A percentile compares a stretch with the other conserved stretches of the same genome.
phyloP scores from a whole-genome alignment of 2,329 filamentous ascomycete species.

The Fusarium buxicola region DNA sequence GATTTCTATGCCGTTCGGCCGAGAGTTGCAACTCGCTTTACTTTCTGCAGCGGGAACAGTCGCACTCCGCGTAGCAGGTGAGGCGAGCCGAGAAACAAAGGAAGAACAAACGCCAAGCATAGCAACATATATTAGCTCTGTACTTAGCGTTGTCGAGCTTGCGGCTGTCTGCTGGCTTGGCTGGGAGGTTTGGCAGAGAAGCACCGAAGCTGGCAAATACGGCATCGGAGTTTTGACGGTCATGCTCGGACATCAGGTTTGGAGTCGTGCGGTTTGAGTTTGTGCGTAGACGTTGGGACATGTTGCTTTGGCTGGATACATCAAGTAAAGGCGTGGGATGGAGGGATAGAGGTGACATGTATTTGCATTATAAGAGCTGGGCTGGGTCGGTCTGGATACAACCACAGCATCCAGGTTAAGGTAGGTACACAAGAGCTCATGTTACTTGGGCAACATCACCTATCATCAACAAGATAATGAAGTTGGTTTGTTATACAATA shows the following conservation, averaged over 20 bases:
- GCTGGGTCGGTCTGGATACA: background rate
- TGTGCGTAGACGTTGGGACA: constrained; percentile 1
- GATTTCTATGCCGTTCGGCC: constrained; percentile 39
- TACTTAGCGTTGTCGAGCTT: constrained; percentile 49
- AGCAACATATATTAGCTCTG: constrained; percentile 42
- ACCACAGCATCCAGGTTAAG: background rate
- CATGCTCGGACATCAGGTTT: constrained; percentile 51
- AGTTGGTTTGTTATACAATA: background rate
- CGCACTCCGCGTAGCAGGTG: constrained; percentile 48
- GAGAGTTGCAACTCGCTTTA: constrained; percentile 45
- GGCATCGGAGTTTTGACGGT: constrained; percentile 46
- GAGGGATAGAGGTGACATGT: background rate
- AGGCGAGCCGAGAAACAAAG: constrained; percentile 34
- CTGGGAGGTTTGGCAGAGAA: constrained; percentile 47
- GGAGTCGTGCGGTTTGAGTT: constrained; percentile 38
- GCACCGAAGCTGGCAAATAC: constrained; percentile 40
- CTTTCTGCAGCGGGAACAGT: constrained; percentile 47
- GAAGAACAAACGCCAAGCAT: constrained; percentile 30
- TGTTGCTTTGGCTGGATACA: constrained; percentile 20
- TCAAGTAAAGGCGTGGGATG: constrained; percentile 22
- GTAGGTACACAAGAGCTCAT: no score
- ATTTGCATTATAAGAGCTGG: constrained; percentile 10
- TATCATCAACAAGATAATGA: background rate
- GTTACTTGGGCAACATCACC: background rate
- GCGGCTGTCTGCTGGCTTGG: constrained; percentile 51